A percentile compares a stretch with the other conserved stretches of the same genome.
Evolutionary conservation across 1,284 basidiomycete species (phyloP).

Genomic region (Cryptococcus sp.): DNA sequence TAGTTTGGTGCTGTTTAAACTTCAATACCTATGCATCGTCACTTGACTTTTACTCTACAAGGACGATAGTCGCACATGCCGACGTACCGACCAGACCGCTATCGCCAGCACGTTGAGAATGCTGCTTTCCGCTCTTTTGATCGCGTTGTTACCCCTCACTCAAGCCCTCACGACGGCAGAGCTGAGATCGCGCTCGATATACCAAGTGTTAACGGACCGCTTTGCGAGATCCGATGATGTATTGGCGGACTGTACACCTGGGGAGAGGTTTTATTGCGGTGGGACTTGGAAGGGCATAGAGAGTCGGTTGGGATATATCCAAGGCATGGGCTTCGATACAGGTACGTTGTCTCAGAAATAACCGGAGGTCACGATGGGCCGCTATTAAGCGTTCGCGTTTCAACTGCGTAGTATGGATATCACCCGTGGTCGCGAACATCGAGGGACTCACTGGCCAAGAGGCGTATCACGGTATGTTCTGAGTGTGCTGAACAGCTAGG

Average conservation of each 20-base stretch:
- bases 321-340: slow-evolving; percentile 54
- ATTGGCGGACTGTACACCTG: slow-evolving; percentile 34
- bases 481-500: background rate
- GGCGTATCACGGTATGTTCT: slow-evolving; percentile 52
- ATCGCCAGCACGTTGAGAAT: background rate
- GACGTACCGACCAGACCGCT: too few species aligned
- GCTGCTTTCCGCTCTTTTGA: slow-evolving; percentile 6
- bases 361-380: background rate
- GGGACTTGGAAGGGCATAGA: slow-evolving; percentile 52
- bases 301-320: slow-evolving; percentile 48
- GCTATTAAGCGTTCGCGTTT: background rate
- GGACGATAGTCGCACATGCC: too few species aligned
- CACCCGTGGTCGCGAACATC: slow-evolving; percentile 54
- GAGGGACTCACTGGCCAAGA: slow-evolving; percentile 36
- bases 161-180: slow-evolving; percentile 31
- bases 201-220: slow-evolving; percentile 53
- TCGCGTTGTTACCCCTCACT: slow-evolving; percentile 5
- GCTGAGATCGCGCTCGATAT: slow-evolving; percentile 47
- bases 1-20: too few species aligned
- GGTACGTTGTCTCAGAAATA: slow-evolving; percentile 13
- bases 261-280: slow-evolving; percentile 45
- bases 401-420: slow-evolving; percentile 53
- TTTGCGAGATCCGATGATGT: slow-evolving; percentile 42
- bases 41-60: too few species aligned
- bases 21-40: too few species aligned